Evolutionary conservation across 2,329 filamentous ascomycete species (phyloP).

Genomic region (Daldinia sp.): DNA sequence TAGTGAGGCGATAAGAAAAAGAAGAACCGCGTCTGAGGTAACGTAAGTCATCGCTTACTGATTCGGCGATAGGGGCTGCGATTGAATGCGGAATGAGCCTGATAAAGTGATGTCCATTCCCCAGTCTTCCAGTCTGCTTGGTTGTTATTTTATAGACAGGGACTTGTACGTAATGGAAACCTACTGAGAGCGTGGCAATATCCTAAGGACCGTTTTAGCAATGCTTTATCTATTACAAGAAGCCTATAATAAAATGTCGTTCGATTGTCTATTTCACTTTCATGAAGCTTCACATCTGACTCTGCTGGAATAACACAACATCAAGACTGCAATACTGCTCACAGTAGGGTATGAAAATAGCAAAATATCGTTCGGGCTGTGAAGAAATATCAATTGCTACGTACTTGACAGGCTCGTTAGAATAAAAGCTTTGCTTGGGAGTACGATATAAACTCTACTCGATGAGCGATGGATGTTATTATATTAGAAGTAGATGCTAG

Average conservation of each 20-base stretch:
- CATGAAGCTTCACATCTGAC: neutral
- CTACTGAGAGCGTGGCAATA: neutral
- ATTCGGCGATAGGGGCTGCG: slow-evolving; percentile 12
- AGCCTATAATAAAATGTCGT: neutral
- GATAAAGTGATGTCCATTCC: slow-evolving; percentile 14
- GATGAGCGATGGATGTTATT: neutral
- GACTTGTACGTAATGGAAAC: slow-evolving; percentile 29
- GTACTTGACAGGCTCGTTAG: neutral
- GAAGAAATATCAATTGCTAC: neutral
- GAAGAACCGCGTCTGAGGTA: slow-evolving; percentile 20
- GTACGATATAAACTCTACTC: neutral
- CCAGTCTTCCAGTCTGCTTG: neutral
- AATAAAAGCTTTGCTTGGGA: no score
- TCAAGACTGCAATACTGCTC: neutral
- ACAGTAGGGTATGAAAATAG: neutral
- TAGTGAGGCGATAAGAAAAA: slow-evolving; percentile 7
- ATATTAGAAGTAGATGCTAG: neutral
- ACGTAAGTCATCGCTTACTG: slow-evolving; percentile 35
- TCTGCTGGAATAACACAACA: neutral
- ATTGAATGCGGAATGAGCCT: slow-evolving; percentile 16
- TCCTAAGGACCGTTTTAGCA: neutral
- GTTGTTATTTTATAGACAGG: neutral
- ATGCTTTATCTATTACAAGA: neutral
- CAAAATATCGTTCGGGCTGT: neutral
- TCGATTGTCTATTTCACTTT: neutral